These are phyloP conservation scores for Pholiota microspora DNA, from an alignment of 768 basidiomycete species.

Conservation along the genomic window DNA sequence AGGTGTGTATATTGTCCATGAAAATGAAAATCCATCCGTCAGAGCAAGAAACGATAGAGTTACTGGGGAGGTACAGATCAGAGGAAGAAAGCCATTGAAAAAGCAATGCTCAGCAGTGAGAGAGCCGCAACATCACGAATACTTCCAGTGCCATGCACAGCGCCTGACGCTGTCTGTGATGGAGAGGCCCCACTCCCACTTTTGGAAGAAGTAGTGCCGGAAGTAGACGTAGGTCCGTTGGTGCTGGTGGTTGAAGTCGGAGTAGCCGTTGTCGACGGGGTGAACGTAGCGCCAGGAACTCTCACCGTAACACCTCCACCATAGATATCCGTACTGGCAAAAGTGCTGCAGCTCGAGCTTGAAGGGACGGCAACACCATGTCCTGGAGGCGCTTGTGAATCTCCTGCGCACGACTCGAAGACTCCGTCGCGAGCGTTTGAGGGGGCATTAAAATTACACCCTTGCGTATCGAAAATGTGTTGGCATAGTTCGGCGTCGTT, in stretches of 20 bases:
- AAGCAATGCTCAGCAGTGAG: background rate
- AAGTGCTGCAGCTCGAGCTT: slow-evolving; percentile 35
- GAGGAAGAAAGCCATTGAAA: background rate
- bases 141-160: background rate
- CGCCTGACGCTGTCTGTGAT: background rate
- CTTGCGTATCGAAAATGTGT: slow-evolving; percentile 73
- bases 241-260: background rate
- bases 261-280: background rate
- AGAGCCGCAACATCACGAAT: background rate
- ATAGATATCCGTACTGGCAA: slow-evolving; percentile 26
- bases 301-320: background rate
- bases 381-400: slow-evolving; percentile 65
- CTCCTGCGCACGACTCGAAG: slow-evolving; percentile 64
- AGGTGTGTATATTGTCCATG: too few relatives aligned
- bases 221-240: background rate
- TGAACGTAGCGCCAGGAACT: background rate
- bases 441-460: slow-evolving; percentile 71
- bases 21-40: background rate
- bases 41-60: background rate
- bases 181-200: background rate
- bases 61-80: background rate
- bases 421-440: slow-evolving; percentile 53
- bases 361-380: slow-evolving; percentile 34
- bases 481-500: slow-evolving; percentile 58
- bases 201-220: background rate